Conservation (phyloP, 352 stramenopile species). For the Phytopythium litorale region DNA sequence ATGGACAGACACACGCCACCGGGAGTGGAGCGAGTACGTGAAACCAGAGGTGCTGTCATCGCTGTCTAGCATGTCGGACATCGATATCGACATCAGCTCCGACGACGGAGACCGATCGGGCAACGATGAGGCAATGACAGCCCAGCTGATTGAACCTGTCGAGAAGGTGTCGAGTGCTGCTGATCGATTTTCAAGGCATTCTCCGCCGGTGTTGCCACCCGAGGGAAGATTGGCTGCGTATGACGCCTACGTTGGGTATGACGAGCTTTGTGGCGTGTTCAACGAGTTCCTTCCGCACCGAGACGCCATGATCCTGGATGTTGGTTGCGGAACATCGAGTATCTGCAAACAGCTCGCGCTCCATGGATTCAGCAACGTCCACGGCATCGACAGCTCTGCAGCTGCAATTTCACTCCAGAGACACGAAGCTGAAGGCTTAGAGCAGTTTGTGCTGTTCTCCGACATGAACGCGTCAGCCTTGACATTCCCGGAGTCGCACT, state of each 20-base stretch:
- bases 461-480: background rate
- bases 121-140: background rate
- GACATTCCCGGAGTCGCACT: background rate
- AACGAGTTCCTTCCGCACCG: background rate
- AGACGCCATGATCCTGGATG: conserved; percentile 4
- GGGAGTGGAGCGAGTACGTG: background rate
- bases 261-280: background rate
- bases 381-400: conserved; percentile 1
- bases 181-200: background rate
- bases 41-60: conserved; percentile 1
- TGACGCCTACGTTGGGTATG: conserved; percentile 5
- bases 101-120: background rate
- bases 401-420: background rate
- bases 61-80: background rate
- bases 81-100: background rate
- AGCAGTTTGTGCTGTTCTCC: background rate
- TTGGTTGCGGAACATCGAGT: conserved; percentile 6
- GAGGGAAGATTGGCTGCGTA: background rate
- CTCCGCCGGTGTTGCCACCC: background rate
- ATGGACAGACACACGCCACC: background rate
- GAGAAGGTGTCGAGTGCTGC: background rate
- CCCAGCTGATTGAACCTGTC: background rate
- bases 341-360: conserved; percentile 4
- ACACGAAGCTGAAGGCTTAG: background rate
- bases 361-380: conserved; percentile 4